phyloP scores from a whole-genome alignment of 2,329 filamentous ascomycete genomes.

The Colletotrichum aenigma region DNA sequence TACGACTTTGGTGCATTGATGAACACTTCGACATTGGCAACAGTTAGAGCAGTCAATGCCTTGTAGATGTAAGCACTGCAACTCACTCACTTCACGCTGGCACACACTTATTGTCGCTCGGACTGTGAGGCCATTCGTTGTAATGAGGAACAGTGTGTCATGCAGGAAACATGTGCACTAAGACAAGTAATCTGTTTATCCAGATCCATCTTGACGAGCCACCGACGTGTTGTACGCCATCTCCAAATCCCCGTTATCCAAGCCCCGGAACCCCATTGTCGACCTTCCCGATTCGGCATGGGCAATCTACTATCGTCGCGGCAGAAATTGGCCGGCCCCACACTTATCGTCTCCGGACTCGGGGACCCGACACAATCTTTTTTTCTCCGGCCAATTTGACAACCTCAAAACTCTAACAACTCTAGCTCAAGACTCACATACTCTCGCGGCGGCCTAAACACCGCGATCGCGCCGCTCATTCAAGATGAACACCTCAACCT shows the following conservation, averaged over 20 bases:
- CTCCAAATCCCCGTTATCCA: neutral
- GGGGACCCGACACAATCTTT: neutral
- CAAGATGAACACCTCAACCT: neutral
- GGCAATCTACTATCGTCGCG: neutral
- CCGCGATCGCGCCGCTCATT: fast-evolving
- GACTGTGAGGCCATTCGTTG: fast-evolving
- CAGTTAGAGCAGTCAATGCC: fast-evolving
- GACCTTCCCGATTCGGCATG: neutral
- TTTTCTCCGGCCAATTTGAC: neutral
- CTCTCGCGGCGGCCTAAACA: fast-evolving
- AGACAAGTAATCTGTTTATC: no score
- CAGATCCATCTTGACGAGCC: fast-evolving
- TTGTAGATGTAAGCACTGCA: neutral
- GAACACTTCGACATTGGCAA: fast-evolving
- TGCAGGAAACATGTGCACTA: neutral
- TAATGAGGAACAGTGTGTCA: neutral
- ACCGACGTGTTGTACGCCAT: fast-evolving
- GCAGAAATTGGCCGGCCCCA: neutral
- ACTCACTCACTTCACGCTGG: fast-evolving
- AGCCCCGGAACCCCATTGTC: neutral
- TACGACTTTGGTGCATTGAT: neutral
- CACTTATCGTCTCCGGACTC: neutral
- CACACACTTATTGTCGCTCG: fast-evolving
- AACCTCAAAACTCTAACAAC: neutral
- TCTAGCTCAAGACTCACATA: neutral